Conservation (phyloP, 164 flowering plant genomes). For the Tetrastigma voinierianum region DNA sequence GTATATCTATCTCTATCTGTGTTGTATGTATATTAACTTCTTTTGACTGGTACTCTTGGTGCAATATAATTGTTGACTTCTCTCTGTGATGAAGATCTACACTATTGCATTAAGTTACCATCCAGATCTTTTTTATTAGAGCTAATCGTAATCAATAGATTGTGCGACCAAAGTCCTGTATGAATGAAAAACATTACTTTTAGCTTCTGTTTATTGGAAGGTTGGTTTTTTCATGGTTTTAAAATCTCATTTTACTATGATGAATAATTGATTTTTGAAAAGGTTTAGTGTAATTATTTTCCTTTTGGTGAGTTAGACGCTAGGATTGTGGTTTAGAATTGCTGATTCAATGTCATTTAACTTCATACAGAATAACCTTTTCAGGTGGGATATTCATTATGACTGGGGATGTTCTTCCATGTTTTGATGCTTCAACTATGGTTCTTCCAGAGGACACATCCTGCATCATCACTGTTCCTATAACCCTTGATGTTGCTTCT, state of each 20-base stretch:
- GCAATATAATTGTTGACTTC: too few relatives aligned
- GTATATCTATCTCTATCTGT: too few relatives aligned
- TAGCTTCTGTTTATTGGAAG: not conserved
- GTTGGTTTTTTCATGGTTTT: not conserved
- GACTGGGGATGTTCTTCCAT: slow-evolving; percentile 99
- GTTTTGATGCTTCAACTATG: slow-evolving; percentile 85
- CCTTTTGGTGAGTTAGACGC: not conserved
- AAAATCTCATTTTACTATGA: too few relatives aligned
- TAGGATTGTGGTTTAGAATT: not conserved
- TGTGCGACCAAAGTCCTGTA: not conserved
- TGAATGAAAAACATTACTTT: not conserved
- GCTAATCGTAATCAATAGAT: not conserved
- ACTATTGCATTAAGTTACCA: not conserved
- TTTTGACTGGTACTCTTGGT: too few relatives aligned
- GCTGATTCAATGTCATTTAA: not conserved
- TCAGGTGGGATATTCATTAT: slow-evolving; percentile 94
- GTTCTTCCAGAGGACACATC: slow-evolving; percentile 81
- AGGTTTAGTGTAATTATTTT: not conserved
- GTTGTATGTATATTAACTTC: too few relatives aligned
- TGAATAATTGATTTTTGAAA: not conserved
- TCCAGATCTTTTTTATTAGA: not conserved
- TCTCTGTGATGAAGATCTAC: not conserved
- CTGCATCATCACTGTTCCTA: slow-evolving; percentile 94
- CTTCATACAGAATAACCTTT: slow-evolving; percentile 8
- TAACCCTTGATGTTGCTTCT: slow-evolving; percentile 92